A percentile compares a stretch with the other conserved stretches of the same genome.
These are phyloP conservation scores for Penicillium fimorum DNA, from an alignment of 495 filamentous ascomycete species.

Conservation along the genomic window DNA sequence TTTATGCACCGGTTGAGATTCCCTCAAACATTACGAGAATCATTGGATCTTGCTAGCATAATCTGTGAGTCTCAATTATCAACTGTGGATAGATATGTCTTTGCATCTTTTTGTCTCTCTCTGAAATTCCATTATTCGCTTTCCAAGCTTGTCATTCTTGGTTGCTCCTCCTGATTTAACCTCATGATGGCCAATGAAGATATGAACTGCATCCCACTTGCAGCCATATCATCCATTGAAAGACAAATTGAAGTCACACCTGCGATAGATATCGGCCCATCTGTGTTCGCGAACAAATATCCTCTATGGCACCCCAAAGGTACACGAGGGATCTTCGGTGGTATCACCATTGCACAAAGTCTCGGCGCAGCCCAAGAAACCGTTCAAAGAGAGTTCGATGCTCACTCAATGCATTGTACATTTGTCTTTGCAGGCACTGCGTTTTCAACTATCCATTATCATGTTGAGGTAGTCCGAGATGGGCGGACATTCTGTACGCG, in stretches of 20 bases:
- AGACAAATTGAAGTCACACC: not conserved
- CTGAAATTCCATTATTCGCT: too few species aligned
- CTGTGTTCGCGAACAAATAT: constrained; percentile 79
- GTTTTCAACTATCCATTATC: constrained; percentile 74
- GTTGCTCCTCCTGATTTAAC: too few species aligned
- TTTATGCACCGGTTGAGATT: too few species aligned
- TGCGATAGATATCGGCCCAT: constrained; percentile 28
- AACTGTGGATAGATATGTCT: too few species aligned
- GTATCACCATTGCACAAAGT: constrained; percentile 78
- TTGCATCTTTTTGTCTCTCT: too few species aligned
- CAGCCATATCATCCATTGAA: not conserved
- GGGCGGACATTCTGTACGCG: constrained; percentile 77
- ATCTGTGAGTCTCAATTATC: too few species aligned
- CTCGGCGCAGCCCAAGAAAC: constrained; percentile 75
- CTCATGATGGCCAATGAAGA: not conserved
- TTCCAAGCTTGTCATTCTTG: too few species aligned
- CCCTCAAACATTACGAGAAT: too few species aligned
- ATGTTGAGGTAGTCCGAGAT: constrained; percentile 78
- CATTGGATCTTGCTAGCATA: too few species aligned
- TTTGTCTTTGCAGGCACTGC: constrained; percentile 78
- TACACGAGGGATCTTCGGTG: constrained; percentile 80
- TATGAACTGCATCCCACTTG: not conserved
- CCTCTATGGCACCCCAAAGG: constrained; percentile 70
- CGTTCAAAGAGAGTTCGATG: constrained; percentile 61
- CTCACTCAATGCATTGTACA: constrained; percentile 89